Conservation (phyloP, 495 filamentous ascomycete genomes). For the Tuber calosporum region DNA sequence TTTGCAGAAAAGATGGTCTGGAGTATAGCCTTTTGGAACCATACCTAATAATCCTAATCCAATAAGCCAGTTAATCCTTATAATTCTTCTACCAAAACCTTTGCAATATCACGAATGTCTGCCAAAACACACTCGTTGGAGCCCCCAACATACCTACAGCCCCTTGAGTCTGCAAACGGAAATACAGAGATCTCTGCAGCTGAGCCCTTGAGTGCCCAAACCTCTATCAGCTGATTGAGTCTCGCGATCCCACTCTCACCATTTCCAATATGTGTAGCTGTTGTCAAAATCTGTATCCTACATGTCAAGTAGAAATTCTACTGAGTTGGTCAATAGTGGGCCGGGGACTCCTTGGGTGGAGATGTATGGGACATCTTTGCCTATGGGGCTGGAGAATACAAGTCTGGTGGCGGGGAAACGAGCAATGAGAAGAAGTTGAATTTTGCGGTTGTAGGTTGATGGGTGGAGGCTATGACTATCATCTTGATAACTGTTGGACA, state of each 20-base stretch:
- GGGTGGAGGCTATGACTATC: constrained; percentile 69
- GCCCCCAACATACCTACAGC: neutral
- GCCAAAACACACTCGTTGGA: neutral
- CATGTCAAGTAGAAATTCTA: constrained; percentile 67
- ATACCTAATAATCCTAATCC: constrained; percentile 76
- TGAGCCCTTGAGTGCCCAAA: constrained; percentile 43
- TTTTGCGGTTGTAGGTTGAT: constrained; percentile 69
- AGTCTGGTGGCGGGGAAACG: constrained; percentile 61
- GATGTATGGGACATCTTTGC: constrained; percentile 53
- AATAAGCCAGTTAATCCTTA: constrained; percentile 72
- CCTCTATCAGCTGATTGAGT: constrained; percentile 41
- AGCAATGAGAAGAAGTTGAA: constrained; percentile 71
- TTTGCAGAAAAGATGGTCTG: too few relatives aligned
- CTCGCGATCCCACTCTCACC: constrained; percentile 27
- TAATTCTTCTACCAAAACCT: constrained; percentile 72
- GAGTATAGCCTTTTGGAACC: too few relatives aligned
- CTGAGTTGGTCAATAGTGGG: constrained; percentile 64
- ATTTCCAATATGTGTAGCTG: constrained; percentile 42
- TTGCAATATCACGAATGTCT: constrained; percentile 54
- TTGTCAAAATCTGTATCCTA: constrained; percentile 65
- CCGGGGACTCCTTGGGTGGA: constrained; percentile 52
- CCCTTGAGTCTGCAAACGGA: constrained; percentile 15
- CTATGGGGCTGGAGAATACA: constrained; percentile 61
- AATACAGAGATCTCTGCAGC: constrained; percentile 2
- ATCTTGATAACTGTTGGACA: constrained; percentile 44